phyloP scores from a whole-genome alignment of 176 grass and related monocot species.

The Aegilops sharonensis region DNA sequence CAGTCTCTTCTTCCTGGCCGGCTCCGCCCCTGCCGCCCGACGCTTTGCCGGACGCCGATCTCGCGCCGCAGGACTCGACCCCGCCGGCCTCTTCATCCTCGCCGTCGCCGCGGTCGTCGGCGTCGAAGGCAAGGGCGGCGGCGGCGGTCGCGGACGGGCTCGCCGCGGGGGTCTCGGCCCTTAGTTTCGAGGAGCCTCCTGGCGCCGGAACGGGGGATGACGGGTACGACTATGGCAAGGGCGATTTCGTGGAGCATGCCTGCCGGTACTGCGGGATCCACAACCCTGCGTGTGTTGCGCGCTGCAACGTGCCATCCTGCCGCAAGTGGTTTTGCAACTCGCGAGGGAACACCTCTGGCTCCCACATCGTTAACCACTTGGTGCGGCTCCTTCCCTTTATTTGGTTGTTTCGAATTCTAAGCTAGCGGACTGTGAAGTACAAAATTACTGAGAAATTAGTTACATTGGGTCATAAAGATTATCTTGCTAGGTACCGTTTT shows the following conservation, averaged over 20 bases:
- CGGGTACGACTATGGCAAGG: constrained; percentile 92
- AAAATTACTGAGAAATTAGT: not conserved
- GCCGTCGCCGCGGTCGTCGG: constrained; percentile 43
- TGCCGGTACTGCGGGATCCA: constrained; percentile 95
- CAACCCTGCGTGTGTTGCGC: constrained; percentile 86
- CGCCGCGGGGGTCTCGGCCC: constrained; percentile 65
- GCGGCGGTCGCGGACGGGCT: constrained; percentile 54
- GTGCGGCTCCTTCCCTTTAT: constrained; percentile 26
- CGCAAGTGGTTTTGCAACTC: constrained; percentile 99
- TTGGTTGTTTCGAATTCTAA: not conserved
- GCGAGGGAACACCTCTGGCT: constrained; percentile 92
- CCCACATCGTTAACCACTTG: constrained; percentile 97
- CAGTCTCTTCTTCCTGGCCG: constrained; percentile 32
- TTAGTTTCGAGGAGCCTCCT: constrained; percentile 81
- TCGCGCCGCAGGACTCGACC: constrained; percentile 30
- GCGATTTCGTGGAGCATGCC: constrained; percentile 86
- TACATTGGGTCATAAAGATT: not conserved
- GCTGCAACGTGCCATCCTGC: constrained; percentile 91
- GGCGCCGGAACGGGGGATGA: constrained; percentile 35
- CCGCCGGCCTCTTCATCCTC: constrained; percentile 44
- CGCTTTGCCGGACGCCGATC: constrained; percentile 34
- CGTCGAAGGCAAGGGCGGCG: constrained; percentile 51
- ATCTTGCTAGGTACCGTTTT: not conserved
- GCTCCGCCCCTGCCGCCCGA: constrained; percentile 34
- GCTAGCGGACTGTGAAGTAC: not conserved